Conservation (phyloP, 148 eudicot genomes). For the Cornus florida region DNA sequence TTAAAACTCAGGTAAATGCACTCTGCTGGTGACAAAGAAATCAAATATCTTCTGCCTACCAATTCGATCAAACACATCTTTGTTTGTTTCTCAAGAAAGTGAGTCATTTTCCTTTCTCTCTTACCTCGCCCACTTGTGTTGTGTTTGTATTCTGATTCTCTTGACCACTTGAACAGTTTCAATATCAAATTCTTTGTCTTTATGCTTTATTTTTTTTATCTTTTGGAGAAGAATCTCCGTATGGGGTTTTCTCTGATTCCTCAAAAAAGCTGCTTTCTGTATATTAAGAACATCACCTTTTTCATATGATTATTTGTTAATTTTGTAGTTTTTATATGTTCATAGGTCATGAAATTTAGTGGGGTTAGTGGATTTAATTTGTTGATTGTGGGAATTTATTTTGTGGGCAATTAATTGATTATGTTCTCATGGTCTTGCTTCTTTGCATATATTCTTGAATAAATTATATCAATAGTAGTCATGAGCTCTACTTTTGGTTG, state of each 20-base stretch:
- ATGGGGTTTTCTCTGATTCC: conserved; percentile 6
- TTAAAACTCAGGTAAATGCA: too few species aligned
- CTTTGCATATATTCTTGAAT: conserved; percentile 5
- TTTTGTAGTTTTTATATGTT: neutral
- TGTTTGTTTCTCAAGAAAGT: neutral
- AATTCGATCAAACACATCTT: neutral
- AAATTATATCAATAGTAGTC: neutral
- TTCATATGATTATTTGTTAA: neutral
- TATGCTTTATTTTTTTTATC: neutral
- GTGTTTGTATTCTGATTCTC: conserved; percentile 9
- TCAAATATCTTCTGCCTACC: neutral
- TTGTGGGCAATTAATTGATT: conserved; percentile 5
- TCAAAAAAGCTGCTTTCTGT: neutral
- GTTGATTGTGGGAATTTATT: neutral
- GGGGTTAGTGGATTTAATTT: neutral
- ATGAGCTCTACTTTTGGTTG: neutral
- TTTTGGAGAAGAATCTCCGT: neutral
- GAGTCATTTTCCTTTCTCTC: neutral
- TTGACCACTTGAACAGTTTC: neutral
- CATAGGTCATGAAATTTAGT: neutral
- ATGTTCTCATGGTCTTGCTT: neutral
- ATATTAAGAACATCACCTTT: neutral
- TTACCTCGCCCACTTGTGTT: conserved; percentile 2
- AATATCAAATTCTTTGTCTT: neutral
- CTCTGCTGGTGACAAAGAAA: neutral